Percentiles rank a stretch among this genome's conserved stretches.
phyloP scores from a whole-genome alignment of 208 protist genomes.

The Entamoeba histolytica region DNA sequence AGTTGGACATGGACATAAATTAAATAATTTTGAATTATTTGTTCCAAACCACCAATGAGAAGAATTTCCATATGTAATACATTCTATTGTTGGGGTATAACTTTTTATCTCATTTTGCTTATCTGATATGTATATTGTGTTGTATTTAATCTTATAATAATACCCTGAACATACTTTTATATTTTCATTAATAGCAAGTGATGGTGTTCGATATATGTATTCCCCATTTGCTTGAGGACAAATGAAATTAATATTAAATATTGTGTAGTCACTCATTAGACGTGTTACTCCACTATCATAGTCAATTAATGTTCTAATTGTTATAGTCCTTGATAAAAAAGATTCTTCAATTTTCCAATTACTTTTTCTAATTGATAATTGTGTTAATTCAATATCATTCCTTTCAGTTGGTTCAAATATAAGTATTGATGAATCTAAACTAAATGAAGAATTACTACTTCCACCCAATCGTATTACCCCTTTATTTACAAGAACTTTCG shows the following conservation, averaged over 20 bases:
- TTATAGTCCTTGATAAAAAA: background rate
- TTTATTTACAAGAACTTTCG: no score
- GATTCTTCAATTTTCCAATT: no score
- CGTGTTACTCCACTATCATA: background rate
- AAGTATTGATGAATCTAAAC: no score
- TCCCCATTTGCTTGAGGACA: background rate
- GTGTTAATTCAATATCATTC: no score
- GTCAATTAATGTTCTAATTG: background rate
- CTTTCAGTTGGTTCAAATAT: no score
- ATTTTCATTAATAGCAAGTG: background rate
- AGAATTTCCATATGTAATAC: background rate
- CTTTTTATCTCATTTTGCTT: background rate
- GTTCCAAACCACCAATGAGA: background rate
- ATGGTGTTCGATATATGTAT: background rate
- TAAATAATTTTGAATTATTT: background rate
- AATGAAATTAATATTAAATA: background rate
- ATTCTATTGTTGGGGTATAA: background rate
- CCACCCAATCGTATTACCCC: no score
- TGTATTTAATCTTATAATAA: background rate
- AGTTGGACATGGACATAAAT: background rate
- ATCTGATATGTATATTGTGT: background rate
- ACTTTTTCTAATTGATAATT: no score
- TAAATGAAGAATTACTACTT: no score
- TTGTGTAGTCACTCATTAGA: background rate
- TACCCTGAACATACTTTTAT: background rate